These are phyloP conservation scores for Yamadazyma kitorensis DNA, from an alignment of 805 yeast species.

Conservation along the genomic window DNA sequence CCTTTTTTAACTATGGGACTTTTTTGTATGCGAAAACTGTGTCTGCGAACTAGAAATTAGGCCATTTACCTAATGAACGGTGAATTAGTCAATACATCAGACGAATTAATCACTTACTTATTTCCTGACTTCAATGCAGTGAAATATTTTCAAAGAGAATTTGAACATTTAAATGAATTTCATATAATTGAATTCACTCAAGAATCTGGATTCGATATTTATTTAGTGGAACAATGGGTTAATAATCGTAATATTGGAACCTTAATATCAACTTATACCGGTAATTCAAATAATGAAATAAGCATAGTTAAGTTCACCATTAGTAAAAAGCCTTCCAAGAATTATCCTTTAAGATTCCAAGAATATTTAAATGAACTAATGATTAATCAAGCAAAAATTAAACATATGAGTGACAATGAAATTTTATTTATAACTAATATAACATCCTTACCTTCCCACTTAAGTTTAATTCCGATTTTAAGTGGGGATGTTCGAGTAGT, in stretches of 20 bases:
- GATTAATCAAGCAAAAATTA: slow-evolving; percentile 66
- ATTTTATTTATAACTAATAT: slow-evolving; percentile 73
- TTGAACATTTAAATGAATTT: slow-evolving; percentile 29
- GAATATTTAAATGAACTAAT: slow-evolving; percentile 64
- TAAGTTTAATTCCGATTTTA: slow-evolving; percentile 69
- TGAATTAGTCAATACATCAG: not conserved
- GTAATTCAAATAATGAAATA: slow-evolving; percentile 65
- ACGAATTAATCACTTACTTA: slow-evolving; percentile 34
- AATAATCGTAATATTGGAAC: slow-evolving; percentile 64
- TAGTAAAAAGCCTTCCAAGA: slow-evolving; percentile 42
- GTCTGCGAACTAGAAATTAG: too few relatives aligned
- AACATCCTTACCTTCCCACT: slow-evolving; percentile 72
- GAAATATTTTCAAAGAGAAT: slow-evolving; percentile 41
- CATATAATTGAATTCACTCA: slow-evolving; percentile 45
- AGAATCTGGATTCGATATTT: slow-evolving; percentile 78
- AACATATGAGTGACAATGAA: slow-evolving; percentile 34
- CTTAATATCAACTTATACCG: slow-evolving; percentile 80
- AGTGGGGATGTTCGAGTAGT: slow-evolving; percentile 52
- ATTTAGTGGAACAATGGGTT: slow-evolving; percentile 95
- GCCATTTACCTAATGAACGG: too few relatives aligned
- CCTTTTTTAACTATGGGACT: too few relatives aligned
- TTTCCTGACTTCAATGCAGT: slow-evolving; percentile 61
- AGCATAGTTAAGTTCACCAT: slow-evolving; percentile 56
- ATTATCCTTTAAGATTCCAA: slow-evolving; percentile 53
- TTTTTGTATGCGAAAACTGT: too few relatives aligned